Evolutionary conservation across 192 early-diverging fungal genomes (phyloP).

Genomic region (Chytriomyces sp.): DNA sequence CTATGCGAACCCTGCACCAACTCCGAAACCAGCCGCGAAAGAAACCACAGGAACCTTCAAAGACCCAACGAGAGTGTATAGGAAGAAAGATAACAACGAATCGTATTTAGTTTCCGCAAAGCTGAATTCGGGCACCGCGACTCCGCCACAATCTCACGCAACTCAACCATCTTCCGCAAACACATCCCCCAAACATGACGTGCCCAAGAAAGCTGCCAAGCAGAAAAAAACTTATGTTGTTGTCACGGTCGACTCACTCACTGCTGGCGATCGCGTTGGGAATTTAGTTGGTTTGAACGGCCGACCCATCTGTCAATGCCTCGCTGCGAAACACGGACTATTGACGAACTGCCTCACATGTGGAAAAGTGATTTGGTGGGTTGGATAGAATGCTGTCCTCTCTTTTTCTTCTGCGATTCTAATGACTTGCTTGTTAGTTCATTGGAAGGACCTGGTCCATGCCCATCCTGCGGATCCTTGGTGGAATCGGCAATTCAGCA

Average conservation of each 20-base stretch:
- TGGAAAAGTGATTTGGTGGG: conserved; percentile 54
- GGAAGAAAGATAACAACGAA: too few relatives aligned
- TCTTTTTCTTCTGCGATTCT: background rate
- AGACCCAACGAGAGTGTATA: too few relatives aligned
- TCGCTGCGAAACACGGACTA: conserved; percentile 50
- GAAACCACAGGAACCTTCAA: background rate
- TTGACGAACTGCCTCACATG: conserved; percentile 56
- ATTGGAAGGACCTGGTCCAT: conserved; percentile 54
- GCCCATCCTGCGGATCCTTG: conserved; percentile 47
- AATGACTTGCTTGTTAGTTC: conserved; percentile 1
- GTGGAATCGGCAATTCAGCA: conserved; percentile 49
- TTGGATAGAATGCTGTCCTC: too few relatives aligned
- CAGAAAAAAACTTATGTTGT: conserved; percentile 20
- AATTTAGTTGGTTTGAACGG: conserved; percentile 48
- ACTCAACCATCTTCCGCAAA: too few relatives aligned
- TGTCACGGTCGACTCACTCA: conserved; percentile 36
- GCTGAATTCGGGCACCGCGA: too few relatives aligned
- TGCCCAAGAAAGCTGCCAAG: background rate
- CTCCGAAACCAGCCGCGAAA: too few relatives aligned
- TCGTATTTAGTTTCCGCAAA: too few relatives aligned
- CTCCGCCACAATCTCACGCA: too few relatives aligned
- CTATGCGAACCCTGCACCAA: too few relatives aligned
- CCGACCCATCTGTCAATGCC: conserved; percentile 49
- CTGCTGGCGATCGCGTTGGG: conserved; percentile 46
- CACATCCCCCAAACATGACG: too few relatives aligned